Conservation (phyloP, 139 green algal genomes). For the Coccomyxa sp. region DNA sequence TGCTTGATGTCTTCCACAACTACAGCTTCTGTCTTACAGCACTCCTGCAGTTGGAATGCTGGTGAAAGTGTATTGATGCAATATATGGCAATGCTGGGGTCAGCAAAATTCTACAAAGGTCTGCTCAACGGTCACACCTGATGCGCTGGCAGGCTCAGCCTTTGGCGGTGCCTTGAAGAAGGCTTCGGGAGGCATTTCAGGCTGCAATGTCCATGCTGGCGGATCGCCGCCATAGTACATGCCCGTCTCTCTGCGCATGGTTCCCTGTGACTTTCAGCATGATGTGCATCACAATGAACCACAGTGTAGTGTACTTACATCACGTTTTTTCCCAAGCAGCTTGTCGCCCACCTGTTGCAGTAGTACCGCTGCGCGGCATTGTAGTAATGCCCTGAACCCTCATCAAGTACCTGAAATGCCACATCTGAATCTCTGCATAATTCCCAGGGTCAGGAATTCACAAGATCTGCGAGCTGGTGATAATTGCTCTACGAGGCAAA, state of each 20-base stretch:
- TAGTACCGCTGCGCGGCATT: conserved; percentile 46
- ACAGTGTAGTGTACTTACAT: neutral
- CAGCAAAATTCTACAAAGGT: neutral
- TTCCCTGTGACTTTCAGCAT: neutral
- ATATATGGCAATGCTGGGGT: neutral
- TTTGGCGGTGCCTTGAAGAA: conserved; percentile 24
- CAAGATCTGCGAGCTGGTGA: neutral
- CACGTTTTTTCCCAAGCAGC: too few relatives aligned
- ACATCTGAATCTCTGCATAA: neutral
- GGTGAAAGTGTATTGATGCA: neutral
- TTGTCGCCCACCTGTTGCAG: neutral
- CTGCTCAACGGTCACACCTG: too few relatives aligned
- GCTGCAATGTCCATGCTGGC: conserved; percentile 49
- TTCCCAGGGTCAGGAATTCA: neutral
- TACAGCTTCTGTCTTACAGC: too few relatives aligned
- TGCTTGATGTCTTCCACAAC: too few relatives aligned
- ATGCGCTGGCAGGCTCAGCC: neutral
- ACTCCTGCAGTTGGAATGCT: too few relatives aligned
- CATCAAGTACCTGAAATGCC: conserved; percentile 25
- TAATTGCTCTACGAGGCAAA: neutral
- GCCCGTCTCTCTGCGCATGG: neutral
- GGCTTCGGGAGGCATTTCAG: conserved; percentile 45
- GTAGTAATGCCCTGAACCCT: conserved; percentile 58
- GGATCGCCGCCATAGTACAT: conserved; percentile 80
- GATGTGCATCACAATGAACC: neutral